Evolutionary conservation across 2,329 filamentous ascomycete species (phyloP), one percentile per base, ranked within the genome.

Genomic region (Colletotrichum abscissum): DNA sequence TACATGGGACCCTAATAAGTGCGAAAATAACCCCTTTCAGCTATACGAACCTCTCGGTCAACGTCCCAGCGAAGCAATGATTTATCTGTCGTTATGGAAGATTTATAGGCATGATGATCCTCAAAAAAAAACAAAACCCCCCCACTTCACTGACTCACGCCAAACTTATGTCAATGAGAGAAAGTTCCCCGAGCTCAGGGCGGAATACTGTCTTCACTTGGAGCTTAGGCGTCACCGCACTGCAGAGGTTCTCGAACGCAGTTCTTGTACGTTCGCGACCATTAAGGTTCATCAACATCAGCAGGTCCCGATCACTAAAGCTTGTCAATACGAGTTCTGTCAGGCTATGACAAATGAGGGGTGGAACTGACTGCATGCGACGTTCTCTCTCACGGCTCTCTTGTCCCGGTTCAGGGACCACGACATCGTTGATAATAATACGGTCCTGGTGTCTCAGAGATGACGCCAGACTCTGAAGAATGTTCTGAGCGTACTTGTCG

Each of bases 401-500:
- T 26, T 35, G 24, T 0, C 66, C 66, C 0, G 66, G 66, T 3
- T 63, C 66, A 3, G 66, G 66, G 8, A 68, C 66, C 16, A 68
- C 58, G 7, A 68, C 66, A 6, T 68, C 66, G 30, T 68, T 68
- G 3, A 68, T 35, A 4, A 68, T 63, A 5, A 68, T 68, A 0
- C 66, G 66, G 11, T 68, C 66, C 11, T 68, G 33, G 3, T 24
- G 66, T 5, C 58, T 24, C 46, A 68, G 4, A 12, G 58, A 35
- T 3, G 58, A 55, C 5, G 66, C 66, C 1, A 68, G 30, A 11
- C 33, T 26, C 22, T 68, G 66, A 9, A 83, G 75, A 24, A 87
- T 86, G n/a, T 74, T 71, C 1, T 76, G 69, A 0, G 80, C 77
- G 14, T 84, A 78, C 2, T 79, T 79, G 30, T 88, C 84, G 0